Evolutionary conservation across 2,329 filamentous ascomycete genomes (phyloP).

Genomic region (Bretziella fagacearum): DNA sequence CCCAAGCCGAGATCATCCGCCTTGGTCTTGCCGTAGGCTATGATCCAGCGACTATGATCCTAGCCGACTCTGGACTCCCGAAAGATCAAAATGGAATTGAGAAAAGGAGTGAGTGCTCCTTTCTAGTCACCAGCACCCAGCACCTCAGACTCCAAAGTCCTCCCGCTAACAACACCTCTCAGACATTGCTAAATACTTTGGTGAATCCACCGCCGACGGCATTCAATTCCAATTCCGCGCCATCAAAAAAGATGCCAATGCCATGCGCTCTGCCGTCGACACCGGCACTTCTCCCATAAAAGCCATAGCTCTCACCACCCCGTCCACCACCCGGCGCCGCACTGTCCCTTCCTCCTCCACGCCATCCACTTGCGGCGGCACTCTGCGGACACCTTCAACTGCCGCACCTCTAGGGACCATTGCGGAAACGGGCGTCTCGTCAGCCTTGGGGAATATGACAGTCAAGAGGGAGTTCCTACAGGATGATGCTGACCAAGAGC

Average conservation of each 20-base stretch:
- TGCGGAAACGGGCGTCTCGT: constrained; percentile 16
- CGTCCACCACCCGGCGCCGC: constrained; percentile 15
- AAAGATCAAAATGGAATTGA: constrained; percentile 24
- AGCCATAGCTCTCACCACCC: constrained; percentile 20
- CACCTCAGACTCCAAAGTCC: no score
- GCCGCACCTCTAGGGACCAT: constrained; percentile 13
- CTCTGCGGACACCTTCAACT: neutral
- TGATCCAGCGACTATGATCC: constrained; percentile 28
- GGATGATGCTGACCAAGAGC: constrained; percentile 18
- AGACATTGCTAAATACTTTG: constrained; percentile 45
- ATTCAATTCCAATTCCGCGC: constrained; percentile 43
- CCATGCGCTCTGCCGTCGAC: constrained; percentile 28
- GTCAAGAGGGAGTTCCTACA: constrained; percentile 16
- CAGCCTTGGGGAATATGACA: constrained; percentile 18
- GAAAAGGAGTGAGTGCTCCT: constrained; percentile 24
- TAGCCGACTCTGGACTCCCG: constrained; percentile 23
- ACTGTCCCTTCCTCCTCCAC: constrained; percentile 2
- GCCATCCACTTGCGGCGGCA: neutral
- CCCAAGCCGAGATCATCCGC: constrained; percentile 26
- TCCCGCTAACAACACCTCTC: constrained; percentile 3
- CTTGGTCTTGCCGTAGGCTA: constrained; percentile 22
- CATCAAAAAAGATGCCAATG: constrained; percentile 36
- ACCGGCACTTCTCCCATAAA: constrained; percentile 30
- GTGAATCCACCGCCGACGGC: constrained; percentile 38
- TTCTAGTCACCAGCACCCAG: neutral